Percentiles rank a stretch among this genome's conserved stretches.
phyloP scores from a whole-genome alignment of 176 grass and related monocot genomes.

The Phoenix dactylifera region DNA sequence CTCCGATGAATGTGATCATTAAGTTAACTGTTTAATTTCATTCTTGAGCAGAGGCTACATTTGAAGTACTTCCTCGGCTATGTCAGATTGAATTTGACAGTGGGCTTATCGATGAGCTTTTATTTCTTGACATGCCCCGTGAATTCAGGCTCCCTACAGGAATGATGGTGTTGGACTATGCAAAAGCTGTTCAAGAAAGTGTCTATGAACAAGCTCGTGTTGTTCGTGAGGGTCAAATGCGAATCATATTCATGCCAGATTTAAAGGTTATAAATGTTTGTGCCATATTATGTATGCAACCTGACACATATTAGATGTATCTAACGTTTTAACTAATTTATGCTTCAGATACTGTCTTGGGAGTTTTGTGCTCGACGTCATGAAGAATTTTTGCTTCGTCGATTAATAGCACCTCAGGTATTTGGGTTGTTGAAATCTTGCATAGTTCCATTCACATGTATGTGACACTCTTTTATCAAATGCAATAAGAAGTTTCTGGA shows the following conservation, averaged over 20 bases:
- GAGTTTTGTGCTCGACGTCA: constrained; percentile 86
- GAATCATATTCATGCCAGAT: constrained; percentile 95
- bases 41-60: constrained; percentile 59
- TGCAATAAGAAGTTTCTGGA: no score
- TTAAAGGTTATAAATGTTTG: constrained; percentile 45
- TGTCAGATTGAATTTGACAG: constrained; percentile 97
- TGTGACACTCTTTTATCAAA: background rate
- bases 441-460: background rate
- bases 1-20: no score
- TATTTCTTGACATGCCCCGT: constrained; percentile 81
- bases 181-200: constrained; percentile 88
- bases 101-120: constrained; percentile 74
- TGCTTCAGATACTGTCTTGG: constrained; percentile 85
- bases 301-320: background rate
- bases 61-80: constrained; percentile 90
- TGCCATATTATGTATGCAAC: no score
- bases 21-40: background rate
- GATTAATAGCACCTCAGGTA: constrained; percentile 82
- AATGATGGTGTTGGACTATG: constrained; percentile 72
- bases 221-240: constrained; percentile 72
- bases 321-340: constrained; percentile 17
- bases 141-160: constrained; percentile 73
- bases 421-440: background rate
- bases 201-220: constrained; percentile 88
- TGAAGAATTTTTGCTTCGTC: constrained; percentile 77